Evolutionary conservation across 2,329 filamentous ascomycete genomes (phyloP).

Genomic region (Penicillium sp.): DNA sequence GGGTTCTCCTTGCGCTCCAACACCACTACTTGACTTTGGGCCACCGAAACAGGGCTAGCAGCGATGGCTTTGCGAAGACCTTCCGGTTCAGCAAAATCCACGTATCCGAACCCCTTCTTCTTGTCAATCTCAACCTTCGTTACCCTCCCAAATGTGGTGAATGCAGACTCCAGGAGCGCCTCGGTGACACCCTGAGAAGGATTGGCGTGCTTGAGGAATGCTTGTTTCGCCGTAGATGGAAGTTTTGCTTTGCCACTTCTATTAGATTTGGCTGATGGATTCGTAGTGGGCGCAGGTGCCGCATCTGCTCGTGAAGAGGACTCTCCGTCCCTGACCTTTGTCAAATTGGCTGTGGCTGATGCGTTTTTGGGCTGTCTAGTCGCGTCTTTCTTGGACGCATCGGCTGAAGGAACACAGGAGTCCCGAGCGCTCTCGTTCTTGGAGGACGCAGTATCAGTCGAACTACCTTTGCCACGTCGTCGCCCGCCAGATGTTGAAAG

Average conservation of each 20-base stretch:
- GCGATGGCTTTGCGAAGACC: conserved; percentile 74
- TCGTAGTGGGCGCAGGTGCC: conserved; percentile 16
- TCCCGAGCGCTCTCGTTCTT: conserved; percentile 25
- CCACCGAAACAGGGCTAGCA: conserved; percentile 77
- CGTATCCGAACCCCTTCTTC: conserved; percentile 90
- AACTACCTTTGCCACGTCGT: conserved; percentile 36
- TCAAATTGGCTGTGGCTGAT: conserved; percentile 9
- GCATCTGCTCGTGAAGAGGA: conserved; percentile 21
- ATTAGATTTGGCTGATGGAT: conserved; percentile 21
- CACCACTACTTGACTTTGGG: conserved; percentile 82
- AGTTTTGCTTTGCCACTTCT: conserved; percentile 33
- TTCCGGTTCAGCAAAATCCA: conserved; percentile 76
- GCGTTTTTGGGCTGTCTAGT: conserved; percentile 21
- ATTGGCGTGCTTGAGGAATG: conserved; percentile 80
- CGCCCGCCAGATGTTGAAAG: conserved; percentile 49
- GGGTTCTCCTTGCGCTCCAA: conserved; percentile 58
- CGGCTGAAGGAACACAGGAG: conserved; percentile 7
- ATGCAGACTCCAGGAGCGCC: conserved; percentile 68
- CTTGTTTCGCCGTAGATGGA: conserved; percentile 42
- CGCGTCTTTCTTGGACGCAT: conserved; percentile 25
- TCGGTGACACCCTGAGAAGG: conserved; percentile 91
- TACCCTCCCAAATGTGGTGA: conserved; percentile 71
- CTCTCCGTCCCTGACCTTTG: conserved; percentile 27
- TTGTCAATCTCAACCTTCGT: conserved; percentile 87
- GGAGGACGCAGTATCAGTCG: conserved; percentile 25